phyloP scores from a whole-genome alignment of 345 rosid species.

The Pistacia integerrima region DNA sequence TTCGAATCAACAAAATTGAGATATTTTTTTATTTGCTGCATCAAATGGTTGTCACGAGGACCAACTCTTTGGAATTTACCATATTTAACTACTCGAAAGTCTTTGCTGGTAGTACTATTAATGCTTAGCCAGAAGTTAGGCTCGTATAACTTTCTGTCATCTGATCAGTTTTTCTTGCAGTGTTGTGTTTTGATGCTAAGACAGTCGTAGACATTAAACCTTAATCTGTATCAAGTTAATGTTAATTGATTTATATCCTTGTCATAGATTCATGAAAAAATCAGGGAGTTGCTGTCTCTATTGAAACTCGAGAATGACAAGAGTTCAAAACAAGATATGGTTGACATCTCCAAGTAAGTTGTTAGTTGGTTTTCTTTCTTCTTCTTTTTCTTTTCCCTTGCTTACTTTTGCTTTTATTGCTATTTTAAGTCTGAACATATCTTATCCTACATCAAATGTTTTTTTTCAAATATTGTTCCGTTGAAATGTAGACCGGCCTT shows the following conservation, averaged over 20 bases:
- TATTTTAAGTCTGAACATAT: slow-evolving; percentile 2
- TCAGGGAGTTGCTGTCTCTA: slow-evolving; percentile 62
- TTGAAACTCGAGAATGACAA: slow-evolving; percentile 53
- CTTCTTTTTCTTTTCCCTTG: neutral
- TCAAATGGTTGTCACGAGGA: neutral
- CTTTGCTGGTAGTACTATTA: neutral
- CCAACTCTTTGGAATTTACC: neutral
- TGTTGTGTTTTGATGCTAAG: neutral
- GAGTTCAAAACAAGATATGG: slow-evolving; percentile 55
- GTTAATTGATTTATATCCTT: slow-evolving; percentile 18
- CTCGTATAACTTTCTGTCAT: neutral
- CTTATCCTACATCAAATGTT: neutral
- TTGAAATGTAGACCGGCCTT: neutral
- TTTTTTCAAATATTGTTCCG: neutral
- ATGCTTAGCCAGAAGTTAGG: neutral
- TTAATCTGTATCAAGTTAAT: slow-evolving; percentile 3
- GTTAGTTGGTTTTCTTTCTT: neutral
- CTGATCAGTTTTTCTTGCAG: neutral
- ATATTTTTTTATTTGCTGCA: too few species aligned
- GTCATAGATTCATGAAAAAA: slow-evolving; percentile 62
- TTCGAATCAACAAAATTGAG: too few species aligned
- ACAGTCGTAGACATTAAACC: neutral
- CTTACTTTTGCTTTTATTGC: neutral
- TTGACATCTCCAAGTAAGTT: slow-evolving; percentile 15
- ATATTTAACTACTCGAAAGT: neutral